Percentiles rank a stretch among this genome's conserved stretches.
Conservation (phyloP, 1,139 yeast genomes). For the Oligophagozyma castellii region DNA sequence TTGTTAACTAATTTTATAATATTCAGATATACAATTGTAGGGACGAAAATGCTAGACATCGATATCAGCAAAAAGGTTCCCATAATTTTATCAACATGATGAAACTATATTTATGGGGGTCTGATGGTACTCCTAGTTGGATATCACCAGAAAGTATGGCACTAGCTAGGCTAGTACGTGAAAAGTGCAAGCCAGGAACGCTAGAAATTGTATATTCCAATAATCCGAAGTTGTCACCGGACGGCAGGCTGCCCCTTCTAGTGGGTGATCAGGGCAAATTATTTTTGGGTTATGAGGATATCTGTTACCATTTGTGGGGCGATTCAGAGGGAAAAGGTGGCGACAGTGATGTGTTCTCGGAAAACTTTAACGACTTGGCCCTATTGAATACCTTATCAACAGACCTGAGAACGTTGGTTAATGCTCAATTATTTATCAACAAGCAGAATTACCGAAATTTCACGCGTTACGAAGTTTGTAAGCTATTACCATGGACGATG, state of each 20-base stretch:
- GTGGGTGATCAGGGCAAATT: slow-evolving; percentile 16
- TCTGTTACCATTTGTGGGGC: slow-evolving; percentile 28
- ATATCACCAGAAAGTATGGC: slow-evolving; percentile 22
- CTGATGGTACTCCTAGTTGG: slow-evolving; percentile 13
- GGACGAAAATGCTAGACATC: no score
- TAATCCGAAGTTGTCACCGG: slow-evolving; percentile 37
- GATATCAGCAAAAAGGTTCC: no score
- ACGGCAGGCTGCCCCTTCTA: slow-evolving; percentile 45
- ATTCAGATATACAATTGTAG: no score
- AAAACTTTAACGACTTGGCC: slow-evolving; percentile 9
- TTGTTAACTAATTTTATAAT: no score
- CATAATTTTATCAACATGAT: not conserved
- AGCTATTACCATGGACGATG: slow-evolving; percentile 26
- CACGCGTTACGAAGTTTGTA: slow-evolving; percentile 46
- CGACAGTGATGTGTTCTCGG: slow-evolving; percentile 2
- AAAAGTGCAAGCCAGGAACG: slow-evolving; percentile 2
- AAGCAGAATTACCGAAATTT: slow-evolving; percentile 49
- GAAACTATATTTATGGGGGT: slow-evolving; percentile 16
- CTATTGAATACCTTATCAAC: slow-evolving; percentile 13
- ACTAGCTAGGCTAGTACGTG: slow-evolving; percentile 5
- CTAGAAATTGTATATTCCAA: slow-evolving; percentile 19
- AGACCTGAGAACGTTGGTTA: slow-evolving; percentile 26
- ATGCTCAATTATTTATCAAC: slow-evolving; percentile 49
- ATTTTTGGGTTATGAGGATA: slow-evolving; percentile 37
- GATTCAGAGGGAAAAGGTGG: slow-evolving; percentile 1